Percentiles rank a stretch among this genome's conserved stretches.
These are phyloP conservation scores for Colletotrichum noveboracense DNA, from an alignment of 2,329 filamentous ascomycete genomes.

Conservation along the genomic window DNA sequence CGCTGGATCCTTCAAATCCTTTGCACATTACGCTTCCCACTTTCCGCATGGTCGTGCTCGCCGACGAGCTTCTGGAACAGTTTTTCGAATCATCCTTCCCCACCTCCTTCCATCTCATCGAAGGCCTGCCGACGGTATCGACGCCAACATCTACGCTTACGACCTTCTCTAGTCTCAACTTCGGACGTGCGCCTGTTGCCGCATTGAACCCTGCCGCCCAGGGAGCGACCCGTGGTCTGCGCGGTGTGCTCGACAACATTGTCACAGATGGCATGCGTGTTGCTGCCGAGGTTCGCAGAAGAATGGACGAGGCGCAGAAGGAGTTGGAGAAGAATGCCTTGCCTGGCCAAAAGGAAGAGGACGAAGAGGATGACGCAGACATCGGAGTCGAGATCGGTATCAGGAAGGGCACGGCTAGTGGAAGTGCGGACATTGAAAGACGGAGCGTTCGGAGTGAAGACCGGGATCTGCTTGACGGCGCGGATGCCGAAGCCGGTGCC, in stretches of 20 bases:
- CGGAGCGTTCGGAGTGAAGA: constrained; percentile 71
- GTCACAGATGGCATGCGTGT: constrained; percentile 97
- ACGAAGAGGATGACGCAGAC: constrained; percentile 71
- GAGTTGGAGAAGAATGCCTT: constrained; percentile 85
- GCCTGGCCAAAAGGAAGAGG: constrained; percentile 67
- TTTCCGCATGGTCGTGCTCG: constrained; percentile 97
- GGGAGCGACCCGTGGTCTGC: constrained; percentile 74
- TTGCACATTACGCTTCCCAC: constrained; percentile 96
- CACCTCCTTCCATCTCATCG: constrained; percentile 86
- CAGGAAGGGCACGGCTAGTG: constrained; percentile 37
- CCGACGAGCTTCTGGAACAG: constrained; percentile 92
- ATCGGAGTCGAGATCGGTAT: constrained; percentile 48
- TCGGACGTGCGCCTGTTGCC: constrained; percentile 49
- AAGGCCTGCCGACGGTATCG: constrained; percentile 51
- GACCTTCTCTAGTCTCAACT: constrained; percentile 79
- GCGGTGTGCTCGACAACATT: constrained; percentile 95
- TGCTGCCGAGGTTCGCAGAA: constrained; percentile 85
- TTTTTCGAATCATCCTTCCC: constrained; percentile 98
- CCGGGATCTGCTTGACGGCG: constrained; percentile 74
- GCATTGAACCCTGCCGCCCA: constrained; percentile 48
- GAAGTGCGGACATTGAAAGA: constrained; percentile 63
- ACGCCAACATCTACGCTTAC: constrained; percentile 70
- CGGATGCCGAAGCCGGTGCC: constrained; percentile 71
- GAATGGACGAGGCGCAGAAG: constrained; percentile 94
- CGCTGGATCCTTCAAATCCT: constrained; percentile 90